Evolutionary conservation across 176 grass and related monocot species (phyloP).

Genomic region (Zea mays): Zm-B73-REFERENCE-NAM-5.0 NC_050096.1:204576501-204577000

Average conservation of each 20-base stretch:
- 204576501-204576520: conserved; percentile 78
- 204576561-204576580: conserved; percentile 51
- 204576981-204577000: too few relatives aligned
- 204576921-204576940: neutral
- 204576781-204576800: neutral
- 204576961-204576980: too few relatives aligned
- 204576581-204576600: conserved; percentile 71
- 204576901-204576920: neutral
- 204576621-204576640: conserved; percentile 60
- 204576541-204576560: conserved; percentile 21
- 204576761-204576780: neutral
- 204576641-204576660: conserved; percentile 41
- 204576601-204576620: conserved; percentile 72
- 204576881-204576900: neutral
- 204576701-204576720: neutral
- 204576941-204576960: neutral
- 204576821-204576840: neutral
- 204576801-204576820: neutral
- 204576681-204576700: neutral
- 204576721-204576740: neutral
- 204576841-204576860: neutral
- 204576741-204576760: neutral
- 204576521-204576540: conserved; percentile 76
- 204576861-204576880: neutral
- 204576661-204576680: conserved; percentile 38